Evolutionary conservation across 1,139 yeast genomes (phyloP), one percentile per base, ranked within the genome.

Genomic region (Diutina mesorugosa): DNA sequence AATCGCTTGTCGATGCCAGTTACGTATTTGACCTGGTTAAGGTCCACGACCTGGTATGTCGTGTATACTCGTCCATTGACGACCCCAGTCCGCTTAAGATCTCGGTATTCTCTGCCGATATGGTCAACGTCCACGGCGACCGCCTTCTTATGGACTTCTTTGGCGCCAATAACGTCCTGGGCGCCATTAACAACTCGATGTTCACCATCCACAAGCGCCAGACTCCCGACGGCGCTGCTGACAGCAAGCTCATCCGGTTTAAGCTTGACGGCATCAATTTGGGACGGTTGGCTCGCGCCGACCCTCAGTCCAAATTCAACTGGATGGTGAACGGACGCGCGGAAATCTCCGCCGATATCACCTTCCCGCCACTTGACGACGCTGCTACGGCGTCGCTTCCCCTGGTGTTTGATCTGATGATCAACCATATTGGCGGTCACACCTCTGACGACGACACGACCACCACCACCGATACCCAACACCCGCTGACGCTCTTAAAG

Each of bases 311-410:
- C 63, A 79, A 80, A 62, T 82, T 86, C 64, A 84, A 84, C 64
- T 86, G 93, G 93, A 69, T 86, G 12, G 76, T 78, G 26, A 82
- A 81, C 56, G 91, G 93, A 2, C 81, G 81, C 61, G 85, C 87
- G 1, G 90, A 86, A 60, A 70, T 87, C 2, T 71, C 78, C 16
- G 88, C 89, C 2, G 93, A 87, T 68, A 79, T 87, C 29, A 81
- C 84, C 74, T 72, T 86, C 53, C 91, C 93, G 1, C 45, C 53
- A 32, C 30, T 46, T 56, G 21, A 66, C 56, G 65, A 69, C 35
- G 60, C 72, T 47, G 62, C 69, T 10, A 35, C 41, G n/a, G 41
- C 41, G n/a, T 35, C 41, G 41, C 41, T 35, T 10, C 41, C 41
- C n/a, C 41, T 30, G 35, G 51, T 14, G 8, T 29, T 47, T 29